phyloP scores from a whole-genome alignment of 2,329 filamentous ascomycete species.

The Pseudocercospora musae region DNA sequence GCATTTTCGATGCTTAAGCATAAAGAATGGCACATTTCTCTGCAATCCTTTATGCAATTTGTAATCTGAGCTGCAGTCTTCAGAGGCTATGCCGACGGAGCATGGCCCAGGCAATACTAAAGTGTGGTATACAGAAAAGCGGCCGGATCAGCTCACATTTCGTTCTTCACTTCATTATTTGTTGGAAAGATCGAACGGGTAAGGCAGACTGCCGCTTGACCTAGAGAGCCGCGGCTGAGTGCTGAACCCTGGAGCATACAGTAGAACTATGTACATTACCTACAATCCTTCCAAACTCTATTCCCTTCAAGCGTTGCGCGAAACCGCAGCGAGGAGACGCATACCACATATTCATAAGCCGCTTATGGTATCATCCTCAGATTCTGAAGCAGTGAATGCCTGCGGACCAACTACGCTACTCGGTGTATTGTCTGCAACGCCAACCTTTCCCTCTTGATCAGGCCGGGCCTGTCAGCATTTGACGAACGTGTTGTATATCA shows the following conservation, averaged over 20 bases:
- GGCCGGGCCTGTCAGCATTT: background rate
- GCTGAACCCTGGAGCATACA: background rate
- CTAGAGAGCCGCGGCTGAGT: constrained; percentile 1
- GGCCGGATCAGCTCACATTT: background rate
- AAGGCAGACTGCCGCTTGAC: background rate
- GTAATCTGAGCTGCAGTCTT: background rate
- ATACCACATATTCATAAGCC: background rate
- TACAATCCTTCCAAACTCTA: constrained; percentile 9
- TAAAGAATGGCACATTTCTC: background rate
- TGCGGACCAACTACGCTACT: no score
- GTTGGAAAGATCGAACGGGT: background rate
- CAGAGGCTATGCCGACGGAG: background rate
- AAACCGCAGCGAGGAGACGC: background rate
- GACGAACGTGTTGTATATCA: no score
- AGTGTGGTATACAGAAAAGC: no score
- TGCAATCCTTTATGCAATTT: background rate
- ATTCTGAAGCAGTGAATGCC: no score
- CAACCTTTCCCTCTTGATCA: no score
- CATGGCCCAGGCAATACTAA: no score
- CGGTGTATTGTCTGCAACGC: no score
- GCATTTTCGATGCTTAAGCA: no score
- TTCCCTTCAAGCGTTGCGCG: background rate
- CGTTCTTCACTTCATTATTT: background rate
- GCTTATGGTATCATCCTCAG: background rate
- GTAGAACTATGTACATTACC: no score